Evolutionary conservation across 306 rosid genomes (phyloP).

Genomic region (Prunus davidiana): DNA sequence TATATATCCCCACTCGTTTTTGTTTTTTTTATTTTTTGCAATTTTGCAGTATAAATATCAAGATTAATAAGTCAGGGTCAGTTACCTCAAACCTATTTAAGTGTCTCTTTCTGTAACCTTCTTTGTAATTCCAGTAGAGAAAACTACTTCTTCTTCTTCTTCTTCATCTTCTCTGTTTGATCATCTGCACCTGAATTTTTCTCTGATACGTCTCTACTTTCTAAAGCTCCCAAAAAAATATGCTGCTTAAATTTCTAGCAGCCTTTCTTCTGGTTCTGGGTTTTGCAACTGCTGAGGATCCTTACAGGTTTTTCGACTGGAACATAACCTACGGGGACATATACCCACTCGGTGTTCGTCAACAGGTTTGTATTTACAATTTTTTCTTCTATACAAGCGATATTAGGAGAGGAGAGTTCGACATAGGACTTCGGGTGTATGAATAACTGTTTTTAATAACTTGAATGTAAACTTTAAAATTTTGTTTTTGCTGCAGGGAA

Average conservation of each 20-base stretch:
- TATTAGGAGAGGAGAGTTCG: rapidly evolving
- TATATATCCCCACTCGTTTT: not conserved
- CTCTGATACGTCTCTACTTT: not conserved
- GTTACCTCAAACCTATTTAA: not conserved
- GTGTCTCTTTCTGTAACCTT: constrained; percentile 16
- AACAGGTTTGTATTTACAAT: constrained; percentile 39
- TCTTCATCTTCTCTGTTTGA: not conserved
- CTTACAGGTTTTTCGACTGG: constrained; percentile 77
- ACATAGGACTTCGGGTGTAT: rapidly evolving
- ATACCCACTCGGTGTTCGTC: constrained; percentile 68
- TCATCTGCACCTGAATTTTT: not conserved
- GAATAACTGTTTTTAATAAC: too few species aligned
- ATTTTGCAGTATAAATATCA: too few species aligned
- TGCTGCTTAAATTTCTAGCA: constrained; percentile 6
- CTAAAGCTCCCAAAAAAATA: not conserved
- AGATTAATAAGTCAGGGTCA: not conserved
- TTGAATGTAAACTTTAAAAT: not conserved
- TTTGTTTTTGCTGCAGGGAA: constrained; percentile 48
- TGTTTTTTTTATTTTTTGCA: not conserved
- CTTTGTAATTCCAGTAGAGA: not conserved
- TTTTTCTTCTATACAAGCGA: not conserved
- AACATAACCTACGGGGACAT: constrained; percentile 68
- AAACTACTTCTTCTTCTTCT: not conserved
- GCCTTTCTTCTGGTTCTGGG: constrained; percentile 23
- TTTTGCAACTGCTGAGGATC: constrained; percentile 42